Evolutionary conservation across 352 stramenopile genomes (phyloP).

Genomic region (Blastocystis sp.): DNA sequence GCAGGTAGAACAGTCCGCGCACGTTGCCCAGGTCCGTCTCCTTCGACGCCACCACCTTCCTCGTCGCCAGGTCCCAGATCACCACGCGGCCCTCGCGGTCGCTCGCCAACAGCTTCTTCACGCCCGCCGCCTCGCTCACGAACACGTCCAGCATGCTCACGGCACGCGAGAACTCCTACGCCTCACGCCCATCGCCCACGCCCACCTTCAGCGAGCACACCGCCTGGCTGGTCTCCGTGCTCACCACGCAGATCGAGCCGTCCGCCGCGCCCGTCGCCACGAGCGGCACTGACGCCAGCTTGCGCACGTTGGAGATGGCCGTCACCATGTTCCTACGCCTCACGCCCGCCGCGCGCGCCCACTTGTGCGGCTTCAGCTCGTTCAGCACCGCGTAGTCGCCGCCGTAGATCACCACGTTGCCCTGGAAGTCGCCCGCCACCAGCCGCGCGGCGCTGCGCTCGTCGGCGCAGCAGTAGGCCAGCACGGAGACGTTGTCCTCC

Average conservation of each 20-base stretch:
- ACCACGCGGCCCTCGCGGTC: conserved; percentile 39
- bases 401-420: conserved; percentile 56
- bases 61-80: conserved; percentile 41
- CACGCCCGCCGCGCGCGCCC: not conserved
- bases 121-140: not conserved
- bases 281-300: not conserved
- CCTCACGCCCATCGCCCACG: not conserved
- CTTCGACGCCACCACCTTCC: conserved; percentile 35
- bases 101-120: not conserved
- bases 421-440: conserved; percentile 55
- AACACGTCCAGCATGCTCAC: conserved; percentile 32
- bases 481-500: conserved; percentile 51
- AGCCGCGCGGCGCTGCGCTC: conserved; percentile 26
- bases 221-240: not conserved
- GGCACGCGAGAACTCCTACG: conserved; percentile 23
- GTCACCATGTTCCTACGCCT: conserved; percentile 60
- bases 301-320: conserved; percentile 11
- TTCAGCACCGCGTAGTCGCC: conserved; percentile 25
- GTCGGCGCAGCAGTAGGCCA: conserved; percentile 17
- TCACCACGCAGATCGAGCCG: conserved; percentile 49
- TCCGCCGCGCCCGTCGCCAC: conserved; percentile 58
- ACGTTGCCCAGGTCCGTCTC: conserved; percentile 61
- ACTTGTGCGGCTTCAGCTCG: conserved; percentile 44
- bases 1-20: conserved; percentile 27
- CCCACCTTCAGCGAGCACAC: conserved; percentile 14